phyloP scores from a whole-genome alignment of 1,139 yeast species.

The Yamadazyma songkhlaensis region DNA sequence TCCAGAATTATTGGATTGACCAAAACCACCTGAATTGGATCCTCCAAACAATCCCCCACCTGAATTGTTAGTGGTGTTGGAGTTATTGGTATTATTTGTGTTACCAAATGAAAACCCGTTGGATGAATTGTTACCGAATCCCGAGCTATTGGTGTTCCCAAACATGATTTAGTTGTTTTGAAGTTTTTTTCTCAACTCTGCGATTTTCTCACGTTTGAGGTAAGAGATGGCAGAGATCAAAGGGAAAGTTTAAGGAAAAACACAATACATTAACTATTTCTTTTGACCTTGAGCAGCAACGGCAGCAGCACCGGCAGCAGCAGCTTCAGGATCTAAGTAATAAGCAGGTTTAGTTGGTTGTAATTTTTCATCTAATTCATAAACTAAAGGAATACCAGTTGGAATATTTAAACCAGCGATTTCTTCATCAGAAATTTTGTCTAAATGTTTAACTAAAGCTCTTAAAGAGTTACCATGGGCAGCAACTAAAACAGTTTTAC shows the following conservation, averaged over 20 bases:
- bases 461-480: constrained; percentile 99
- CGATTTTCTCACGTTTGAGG: no score
- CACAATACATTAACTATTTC: constrained; percentile 24
- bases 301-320: constrained; percentile 99
- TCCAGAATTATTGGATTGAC: constrained; percentile 4
- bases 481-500: constrained; percentile 89
- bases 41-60: not conserved
- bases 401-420: constrained; percentile 96
- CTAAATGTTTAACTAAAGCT: constrained; percentile 95
- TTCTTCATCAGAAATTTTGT: constrained; percentile 86
- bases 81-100: constrained; percentile 4
- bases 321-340: constrained; percentile 99
- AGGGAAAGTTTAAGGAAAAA: not conserved
- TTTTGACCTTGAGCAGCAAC: constrained; percentile 92
- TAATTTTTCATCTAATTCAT: constrained; percentile 86
- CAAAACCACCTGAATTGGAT: constrained; percentile 1
- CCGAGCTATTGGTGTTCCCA: constrained; percentile 7
- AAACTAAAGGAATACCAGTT: constrained; percentile 98
- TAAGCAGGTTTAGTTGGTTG: constrained; percentile 91
- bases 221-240: no score
- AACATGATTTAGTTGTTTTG: constrained; percentile 6
- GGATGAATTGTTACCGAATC: constrained; percentile 5
- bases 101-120: constrained; percentile 16
- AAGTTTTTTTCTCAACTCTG: constrained; percentile 4
- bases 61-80: constrained; percentile 3